Base-by-base conservation (phyloP, 2,329 filamentous ascomycete species). In the Kalaharituber pfeilii region DNA sequence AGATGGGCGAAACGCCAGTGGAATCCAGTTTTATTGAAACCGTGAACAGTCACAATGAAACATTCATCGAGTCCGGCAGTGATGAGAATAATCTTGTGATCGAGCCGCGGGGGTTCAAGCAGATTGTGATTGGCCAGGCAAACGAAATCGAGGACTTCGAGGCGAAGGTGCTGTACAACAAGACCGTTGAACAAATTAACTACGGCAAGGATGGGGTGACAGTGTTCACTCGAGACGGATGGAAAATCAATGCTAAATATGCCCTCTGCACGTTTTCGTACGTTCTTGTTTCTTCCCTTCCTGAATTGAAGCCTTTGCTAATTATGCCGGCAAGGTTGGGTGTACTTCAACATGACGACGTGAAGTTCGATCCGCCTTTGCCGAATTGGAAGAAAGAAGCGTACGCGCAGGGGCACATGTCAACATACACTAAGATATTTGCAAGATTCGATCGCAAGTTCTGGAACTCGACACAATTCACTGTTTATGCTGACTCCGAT, bases 341-440 rank as follows among this genome's bases (percentile, higher is more conserved):
- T 1, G 80, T 84, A 0, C 68, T 84, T 1, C 81, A 84, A 63
- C 75, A 78, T 57, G 71, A 78, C 2, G 72, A 69, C 0, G 73
- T 84, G 1, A 65, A 66, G 0, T 85, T 84, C 63, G 63, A 69
- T 9, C 81, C 81, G 0, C 60, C 67, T 4, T 69, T 84, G 0
- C 81, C 81, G 0, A 65, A 66, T 2, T 84, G 80, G 81, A 84
- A 85, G 66, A 69, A 73, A 13, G 72, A 72, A 2, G 76, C 78
- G 0, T 81, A 84, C 51, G 72, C 76, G 2, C 77, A 74, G 33
- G 82, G 83, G 64, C 70, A 72, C 57, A 83, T 84, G 76, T 81
- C 77, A 5, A 83, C 79, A 0, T 85, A 84, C 67, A 84, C 80
- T 51, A 85, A 85, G 64, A 76, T 84, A 57, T 84, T 84, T 67